Evolutionary conservation across 2,329 filamentous ascomycete genomes (phyloP), one percentile per base, ranked within the genome.

Genomic region (Xylariaceae sp.): DNA sequence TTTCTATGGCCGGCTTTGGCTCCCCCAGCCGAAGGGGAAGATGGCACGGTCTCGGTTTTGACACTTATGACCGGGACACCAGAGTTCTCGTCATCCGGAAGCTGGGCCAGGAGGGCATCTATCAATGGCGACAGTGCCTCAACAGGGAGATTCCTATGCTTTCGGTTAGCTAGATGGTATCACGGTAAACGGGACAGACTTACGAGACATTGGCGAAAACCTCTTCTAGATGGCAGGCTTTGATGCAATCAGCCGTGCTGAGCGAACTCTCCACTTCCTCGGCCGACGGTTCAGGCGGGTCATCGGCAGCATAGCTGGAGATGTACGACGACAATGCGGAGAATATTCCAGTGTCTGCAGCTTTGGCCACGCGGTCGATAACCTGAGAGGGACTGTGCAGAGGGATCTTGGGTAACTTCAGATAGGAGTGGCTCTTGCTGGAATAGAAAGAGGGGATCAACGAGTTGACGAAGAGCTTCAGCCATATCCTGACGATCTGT

Each of bases 261-360:
- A 98, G 70, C 0, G 92, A 97, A 58, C 92, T 95, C 56, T 98
- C 92, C 19, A 98, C 73, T 60, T 98, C 92, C 59, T 97, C 90
- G 49, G 97, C 88, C 1, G 92, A 97, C 2, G 92, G 92, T 65
- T 98, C 92, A 0, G 92, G 92, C 9, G 92, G 92, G 57, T 98
- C 92, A 61, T 97, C 92, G 9, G 92, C 94, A 29, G 94, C 92
- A 60, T 98, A 97, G 61, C 90, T 97, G n/a, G 89, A 94, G 21
- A 98, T 88, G 56, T 97, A 98, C 4, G 86, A 94, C 1, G 90
- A 94, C 54, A 98, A 87, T 1, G 90, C 88, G 3, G 89, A 95
- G 59, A 98, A 88, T 34, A 98, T 76, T 5, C 92, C 88, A 2
- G 81, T 81, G 18, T 98, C 92, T 41, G 73, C 78, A 23, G 81